These are phyloP conservation scores for Lentinula sp. DNA, from an alignment of 768 basidiomycete species.

Conservation along the genomic window DNA sequence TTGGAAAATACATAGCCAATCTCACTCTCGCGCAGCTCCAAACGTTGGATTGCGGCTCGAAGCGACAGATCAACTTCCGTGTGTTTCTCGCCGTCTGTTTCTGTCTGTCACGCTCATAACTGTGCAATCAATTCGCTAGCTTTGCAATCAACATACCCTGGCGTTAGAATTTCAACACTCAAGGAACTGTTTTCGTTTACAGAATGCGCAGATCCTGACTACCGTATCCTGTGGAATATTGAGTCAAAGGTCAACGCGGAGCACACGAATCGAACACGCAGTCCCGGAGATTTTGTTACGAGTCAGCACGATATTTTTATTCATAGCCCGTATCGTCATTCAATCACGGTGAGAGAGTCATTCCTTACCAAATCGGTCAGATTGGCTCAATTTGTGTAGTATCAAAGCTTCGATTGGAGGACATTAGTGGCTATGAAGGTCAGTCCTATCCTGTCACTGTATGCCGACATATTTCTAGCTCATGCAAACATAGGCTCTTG, in stretches of 20 bases:
- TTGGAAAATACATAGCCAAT: conserved; percentile 72
- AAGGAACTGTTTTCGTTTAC: conserved; percentile 73
- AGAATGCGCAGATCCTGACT: conserved; percentile 61
- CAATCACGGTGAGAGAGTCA: conserved; percentile 50
- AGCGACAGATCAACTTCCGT: conserved; percentile 55
- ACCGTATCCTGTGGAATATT: conserved; percentile 65
- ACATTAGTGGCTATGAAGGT: conserved; percentile 70
- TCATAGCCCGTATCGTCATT: conserved; percentile 50
- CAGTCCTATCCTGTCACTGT: conserved; percentile 1
- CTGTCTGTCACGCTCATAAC: neutral
- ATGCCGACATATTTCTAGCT: neutral
- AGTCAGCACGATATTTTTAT: conserved; percentile 55
- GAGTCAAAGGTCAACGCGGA: conserved; percentile 69
- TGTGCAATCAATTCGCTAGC: conserved; percentile 27
- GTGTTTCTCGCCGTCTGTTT: conserved; percentile 16
- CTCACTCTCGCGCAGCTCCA: conserved; percentile 74
- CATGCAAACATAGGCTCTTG: conserved; percentile 33
- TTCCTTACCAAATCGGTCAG: neutral
- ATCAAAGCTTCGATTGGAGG: conserved; percentile 82
- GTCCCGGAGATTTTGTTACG: conserved; percentile 55
- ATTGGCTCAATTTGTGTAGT: conserved; percentile 29
- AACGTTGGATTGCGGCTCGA: conserved; percentile 76
- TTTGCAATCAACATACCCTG: conserved; percentile 58
- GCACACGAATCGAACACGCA: conserved; percentile 42
- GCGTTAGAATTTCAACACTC: conserved; percentile 67